Evolutionary conservation across 345 rosid species (phyloP), one percentile per base, ranked within the genome.

Genomic region (Raphanus sativus): DNA sequence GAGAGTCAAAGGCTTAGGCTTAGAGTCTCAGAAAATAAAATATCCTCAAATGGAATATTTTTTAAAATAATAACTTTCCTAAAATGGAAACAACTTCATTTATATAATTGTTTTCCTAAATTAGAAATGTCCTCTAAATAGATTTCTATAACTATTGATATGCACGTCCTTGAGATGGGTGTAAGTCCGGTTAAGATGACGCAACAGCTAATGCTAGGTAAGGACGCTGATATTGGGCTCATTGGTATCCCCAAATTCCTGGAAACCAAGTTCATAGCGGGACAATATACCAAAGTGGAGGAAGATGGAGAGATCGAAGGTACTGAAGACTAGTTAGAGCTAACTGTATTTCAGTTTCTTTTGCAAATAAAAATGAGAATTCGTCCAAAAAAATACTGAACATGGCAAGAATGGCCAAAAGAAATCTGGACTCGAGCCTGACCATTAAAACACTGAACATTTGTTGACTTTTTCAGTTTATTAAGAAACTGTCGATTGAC

Each of bases 101-200:
- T n/a, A n/a, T n/a, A n/a, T n/a, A n/a, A n/a, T n/a, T n/a, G n/a
- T 21, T 21, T 21, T 21, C 21, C 21, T 21, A 21, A 21, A 21
- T 21, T 21, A 21, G 21, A 21, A 21, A 21, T 21, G 21, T 21
- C 0, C 21, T 21, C 21, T 21, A 21, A 21, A 21, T 21, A 21
- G 21, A 21, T 21, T 21, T 21, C 21, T 21, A 21, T 21, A 21
- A 21, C 80, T 21, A 66, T 80, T 65, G 73, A 75, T 56, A 75
- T 70, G 68, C 76, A 75, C 1, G 26, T 80, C 24, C n/a, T 65
- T 8, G 79, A 70, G 9, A 77, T 50, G 15, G 75, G 80, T 65
- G 80, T 60, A 25, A 75, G 80, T 70, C 83, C 83, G 0, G 73
- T 76, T 7, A 69, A 80, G 50, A 80, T 75, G 21, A 60, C 80